Base-by-base conservation (phyloP, 2,329 filamentous ascomycete species). In the Graphium sp. region DNA sequence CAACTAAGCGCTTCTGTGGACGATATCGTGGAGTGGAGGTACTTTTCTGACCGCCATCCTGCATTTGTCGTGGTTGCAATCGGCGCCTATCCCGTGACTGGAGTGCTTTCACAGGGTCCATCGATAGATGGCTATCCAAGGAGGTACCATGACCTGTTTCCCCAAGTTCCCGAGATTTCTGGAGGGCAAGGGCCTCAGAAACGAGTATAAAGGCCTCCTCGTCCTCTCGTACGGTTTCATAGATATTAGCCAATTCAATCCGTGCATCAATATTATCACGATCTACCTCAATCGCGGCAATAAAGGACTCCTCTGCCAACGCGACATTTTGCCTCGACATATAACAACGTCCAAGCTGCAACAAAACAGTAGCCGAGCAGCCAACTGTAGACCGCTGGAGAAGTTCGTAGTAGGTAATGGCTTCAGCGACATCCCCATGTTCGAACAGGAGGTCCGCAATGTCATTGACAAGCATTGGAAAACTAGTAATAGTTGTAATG, bases 161-260 rank as follows among this genome's bases (percentile, higher is more conserved):
- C 15, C 36, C 43, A 31, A 48, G 41, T 13, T 55, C 52, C 29
- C 54, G 53, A 8, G 49, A 53, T 32, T 64, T 62, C 35, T 66
- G 66, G 14, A 84, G 55, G 18, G 69, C 60, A 39, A 87, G 66
- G 7, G 81, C 74, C 45, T 91, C 77, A 19, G 76, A 77, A 27
- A 81, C 71, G 28, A 84, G 67, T 34, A 78, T 73, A 33, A 84
- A 68, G 2, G 84, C 84, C 41, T 82, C 72, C 41, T 84, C 77
- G 14, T 67, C 72, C 52, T 76, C 70, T 36, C 74, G 74, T 24
- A 66, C 66, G 36, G 65, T 71, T 46, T 91, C 82, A 43, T 91
- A 93, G 48, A 94, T 70, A 41, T 79, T 84, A 9, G 82, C 82
- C 7, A 94, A 60, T 40, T 82, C 71, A 18, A 80, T 71, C 22